Percentiles rank a stretch among this genome's conserved stretches.
These are phyloP conservation scores for Eucalyptus cladocalyx DNA, from an alignment of 345 rosid genomes.

Conservation along the genomic window DNA sequence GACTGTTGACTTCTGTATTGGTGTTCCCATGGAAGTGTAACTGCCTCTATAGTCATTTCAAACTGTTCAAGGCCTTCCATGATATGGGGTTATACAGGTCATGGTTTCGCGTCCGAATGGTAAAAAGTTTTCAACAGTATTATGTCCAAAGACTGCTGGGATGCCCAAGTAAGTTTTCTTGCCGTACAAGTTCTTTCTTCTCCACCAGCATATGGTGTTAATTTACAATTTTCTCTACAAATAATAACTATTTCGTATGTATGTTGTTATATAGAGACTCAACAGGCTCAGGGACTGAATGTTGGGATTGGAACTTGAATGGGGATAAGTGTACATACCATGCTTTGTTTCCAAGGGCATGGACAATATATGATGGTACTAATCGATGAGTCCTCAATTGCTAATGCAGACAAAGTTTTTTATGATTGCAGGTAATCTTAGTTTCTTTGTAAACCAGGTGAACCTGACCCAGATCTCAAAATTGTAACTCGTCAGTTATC, in stretches of 20 bases:
- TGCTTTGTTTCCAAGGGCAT: slow-evolving; percentile 92
- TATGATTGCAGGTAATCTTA: slow-evolving; percentile 14
- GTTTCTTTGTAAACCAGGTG: slow-evolving; percentile 10
- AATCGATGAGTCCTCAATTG: neutral
- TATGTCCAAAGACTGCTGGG: slow-evolving; percentile 46
- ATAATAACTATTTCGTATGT: neutral
- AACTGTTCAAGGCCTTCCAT: neutral
- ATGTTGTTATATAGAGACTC: slow-evolving; percentile 2
- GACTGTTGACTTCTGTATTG: neutral
- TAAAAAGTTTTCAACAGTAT: slow-evolving; percentile 61
- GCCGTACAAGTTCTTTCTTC: neutral
- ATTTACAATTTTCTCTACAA: neutral
- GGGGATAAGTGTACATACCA: slow-evolving; percentile 78
- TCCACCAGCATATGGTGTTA: neutral
- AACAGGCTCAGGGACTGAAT: slow-evolving; percentile 40
- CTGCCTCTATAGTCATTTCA: neutral
- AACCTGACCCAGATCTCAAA: slow-evolving; percentile 85
- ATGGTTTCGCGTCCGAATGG: slow-evolving; percentile 73
- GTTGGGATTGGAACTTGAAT: slow-evolving; percentile 94
- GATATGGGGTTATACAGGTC: slow-evolving; percentile 29
- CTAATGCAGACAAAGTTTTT: neutral
- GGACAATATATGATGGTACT: slow-evolving; percentile 87
- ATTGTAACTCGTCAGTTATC: slow-evolving; percentile 86
- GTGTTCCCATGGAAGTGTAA: neutral
- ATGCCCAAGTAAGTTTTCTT: slow-evolving; percentile 32